Conservation (phyloP, 257 asterid genomes). For the Nyctanthes arbortristis region DNA sequence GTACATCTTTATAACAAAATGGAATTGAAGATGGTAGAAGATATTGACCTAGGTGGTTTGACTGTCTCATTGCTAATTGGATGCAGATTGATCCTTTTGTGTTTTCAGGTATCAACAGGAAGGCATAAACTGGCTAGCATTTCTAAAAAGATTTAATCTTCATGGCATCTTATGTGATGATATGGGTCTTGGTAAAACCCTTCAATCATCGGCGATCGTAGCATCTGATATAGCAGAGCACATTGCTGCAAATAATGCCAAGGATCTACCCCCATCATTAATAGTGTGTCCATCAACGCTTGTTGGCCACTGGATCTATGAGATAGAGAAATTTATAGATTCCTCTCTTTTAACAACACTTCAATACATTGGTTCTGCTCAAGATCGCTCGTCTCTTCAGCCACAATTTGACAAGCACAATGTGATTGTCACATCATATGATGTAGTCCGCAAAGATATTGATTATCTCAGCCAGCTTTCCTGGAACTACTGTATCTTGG, state of each 20-base stretch:
- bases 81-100: slow-evolving; percentile 11
- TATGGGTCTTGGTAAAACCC: slow-evolving; percentile 99
- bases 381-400: slow-evolving; percentile 73
- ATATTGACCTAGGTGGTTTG: no score
- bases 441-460: slow-evolving; percentile 93
- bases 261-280: slow-evolving; percentile 74
- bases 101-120: slow-evolving; percentile 95
- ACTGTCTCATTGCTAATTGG: background rate
- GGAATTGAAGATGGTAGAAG: background rate
- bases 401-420: slow-evolving; percentile 66
- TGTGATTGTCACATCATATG: slow-evolving; percentile 90
- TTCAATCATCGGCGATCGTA: slow-evolving; percentile 93
- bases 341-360: slow-evolving; percentile 82
- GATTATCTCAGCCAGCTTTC: slow-evolving; percentile 65
- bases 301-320: slow-evolving; percentile 98
- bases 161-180: slow-evolving; percentile 98
- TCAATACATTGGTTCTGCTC: slow-evolving; percentile 96
- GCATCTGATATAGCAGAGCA: slow-evolving; percentile 95
- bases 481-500: slow-evolving; percentile 97
- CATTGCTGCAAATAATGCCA: slow-evolving; percentile 52
- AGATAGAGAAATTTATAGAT: slow-evolving; percentile 97
- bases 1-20: background rate
- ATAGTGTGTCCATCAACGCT: slow-evolving; percentile 97
- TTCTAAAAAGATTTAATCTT: slow-evolving; percentile 90
- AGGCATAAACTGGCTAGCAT: slow-evolving; percentile 98